Conservation (phyloP, 306 rosid species). For the Cicer arietinum region DNA sequence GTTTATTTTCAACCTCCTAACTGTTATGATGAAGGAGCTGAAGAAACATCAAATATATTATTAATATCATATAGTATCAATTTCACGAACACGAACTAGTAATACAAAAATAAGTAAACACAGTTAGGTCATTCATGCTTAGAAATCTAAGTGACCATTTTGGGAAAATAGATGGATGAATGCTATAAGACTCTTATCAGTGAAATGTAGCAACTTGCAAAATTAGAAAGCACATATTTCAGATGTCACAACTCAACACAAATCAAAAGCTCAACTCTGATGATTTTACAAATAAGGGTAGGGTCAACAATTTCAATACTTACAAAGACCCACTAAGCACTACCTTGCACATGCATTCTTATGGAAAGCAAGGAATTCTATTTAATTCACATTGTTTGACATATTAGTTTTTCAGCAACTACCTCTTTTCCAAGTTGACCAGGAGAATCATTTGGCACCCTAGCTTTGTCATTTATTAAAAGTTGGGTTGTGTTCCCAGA, state of each 20-base stretch:
- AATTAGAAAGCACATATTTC: constrained; percentile 8
- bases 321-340: neutral
- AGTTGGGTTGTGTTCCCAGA: constrained; percentile 79
- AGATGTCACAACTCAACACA: constrained; percentile 17
- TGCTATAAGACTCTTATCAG: neutral
- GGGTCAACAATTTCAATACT: neutral
- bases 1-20: too few species aligned
- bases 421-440: constrained; percentile 69
- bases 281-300: constrained; percentile 15
- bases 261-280: neutral
- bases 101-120: neutral
- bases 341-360: neutral
- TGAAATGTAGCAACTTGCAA: constrained; percentile 25
- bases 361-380: constrained; percentile 4
- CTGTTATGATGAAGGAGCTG: too few species aligned
- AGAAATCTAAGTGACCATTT: neutral
- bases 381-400: constrained; percentile 7
- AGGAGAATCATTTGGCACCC: constrained; percentile 53
- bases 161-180: neutral
- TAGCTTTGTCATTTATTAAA: constrained; percentile 55
- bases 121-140: neutral
- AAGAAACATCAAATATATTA: too few species aligned
- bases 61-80: too few species aligned
- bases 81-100: too few species aligned
- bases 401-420: constrained; percentile 21